A percentile compares a stretch with the other conserved stretches of the same genome.
Evolutionary conservation across 257 asterid genomes (phyloP).

Genomic region (Primulina eburnea): DNA sequence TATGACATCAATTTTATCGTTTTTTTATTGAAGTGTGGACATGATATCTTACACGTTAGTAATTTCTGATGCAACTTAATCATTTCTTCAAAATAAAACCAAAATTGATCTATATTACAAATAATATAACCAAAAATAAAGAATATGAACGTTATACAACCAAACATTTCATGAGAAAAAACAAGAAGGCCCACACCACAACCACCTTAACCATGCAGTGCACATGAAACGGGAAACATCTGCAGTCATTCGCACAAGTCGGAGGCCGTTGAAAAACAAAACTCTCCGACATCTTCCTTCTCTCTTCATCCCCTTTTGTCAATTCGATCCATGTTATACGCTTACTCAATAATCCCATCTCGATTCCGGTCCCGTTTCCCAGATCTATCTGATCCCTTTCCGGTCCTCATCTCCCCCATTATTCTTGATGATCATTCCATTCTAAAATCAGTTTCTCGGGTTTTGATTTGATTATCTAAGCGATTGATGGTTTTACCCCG

Average conservation of each 20-base stretch:
- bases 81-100: too few relatives aligned
- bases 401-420: background rate
- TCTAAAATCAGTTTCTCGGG: background rate
- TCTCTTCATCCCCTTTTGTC: constrained; percentile 18
- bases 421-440: constrained; percentile 22
- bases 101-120: too few relatives aligned
- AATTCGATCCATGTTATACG: constrained; percentile 24
- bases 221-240: background rate
- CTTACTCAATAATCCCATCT: constrained; percentile 2
- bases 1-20: too few relatives aligned
- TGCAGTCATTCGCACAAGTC: constrained; percentile 28
- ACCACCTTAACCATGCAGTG: background rate
- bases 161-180: too few relatives aligned
- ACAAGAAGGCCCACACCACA: background rate
- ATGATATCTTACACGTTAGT: too few relatives aligned
- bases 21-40: too few relatives aligned
- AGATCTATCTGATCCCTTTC: background rate
- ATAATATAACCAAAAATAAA: too few relatives aligned
- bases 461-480: background rate
- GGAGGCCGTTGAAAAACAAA: constrained; percentile 41
- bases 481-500: background rate
- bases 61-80: too few relatives aligned
- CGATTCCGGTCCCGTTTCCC: background rate
- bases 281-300: constrained; percentile 30
- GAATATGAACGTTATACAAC: too few relatives aligned